Percentiles rank a stretch among this genome's conserved stretches.
phyloP scores from a whole-genome alignment of 305 asterid species.

The Fraxinus latifolia region DNA sequence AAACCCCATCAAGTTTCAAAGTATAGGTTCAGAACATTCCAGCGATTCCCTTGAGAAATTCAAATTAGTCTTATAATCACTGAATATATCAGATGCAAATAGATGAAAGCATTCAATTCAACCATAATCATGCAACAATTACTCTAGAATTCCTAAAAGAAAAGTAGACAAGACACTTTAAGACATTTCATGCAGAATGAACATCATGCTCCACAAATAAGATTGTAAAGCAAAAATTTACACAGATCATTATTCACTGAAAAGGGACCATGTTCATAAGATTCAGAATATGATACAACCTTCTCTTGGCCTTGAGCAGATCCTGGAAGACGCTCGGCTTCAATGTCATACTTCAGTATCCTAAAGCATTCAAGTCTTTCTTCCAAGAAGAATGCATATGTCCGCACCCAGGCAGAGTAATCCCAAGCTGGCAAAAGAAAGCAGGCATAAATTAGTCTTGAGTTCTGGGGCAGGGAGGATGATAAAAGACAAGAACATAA shows the following conservation, averaged over 20 bases:
- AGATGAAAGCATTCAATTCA: background rate
- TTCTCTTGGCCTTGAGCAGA: background rate
- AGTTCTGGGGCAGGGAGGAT: background rate
- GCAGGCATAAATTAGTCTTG: background rate
- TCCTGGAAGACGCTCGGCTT: background rate
- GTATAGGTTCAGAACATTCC: background rate
- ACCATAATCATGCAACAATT: background rate
- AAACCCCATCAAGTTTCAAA: background rate
- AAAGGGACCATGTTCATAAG: background rate
- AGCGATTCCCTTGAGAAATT: background rate
- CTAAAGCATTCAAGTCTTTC: background rate
- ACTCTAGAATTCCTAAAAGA: background rate
- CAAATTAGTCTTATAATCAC: background rate
- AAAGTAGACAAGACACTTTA: background rate
- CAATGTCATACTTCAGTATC: background rate
- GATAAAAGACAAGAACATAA: background rate
- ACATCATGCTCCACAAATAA: background rate
- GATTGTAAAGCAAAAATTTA: background rate
- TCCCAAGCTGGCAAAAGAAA: background rate
- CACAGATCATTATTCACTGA: background rate
- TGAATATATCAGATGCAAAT: background rate
- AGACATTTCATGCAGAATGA: background rate
- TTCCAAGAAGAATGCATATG: slow-evolving; percentile 2
- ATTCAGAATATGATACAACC: background rate
- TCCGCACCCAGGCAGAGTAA: background rate